Conservation (phyloP, 2,329 filamentous ascomycete genomes). For the Aspergillus melleus region DNA sequence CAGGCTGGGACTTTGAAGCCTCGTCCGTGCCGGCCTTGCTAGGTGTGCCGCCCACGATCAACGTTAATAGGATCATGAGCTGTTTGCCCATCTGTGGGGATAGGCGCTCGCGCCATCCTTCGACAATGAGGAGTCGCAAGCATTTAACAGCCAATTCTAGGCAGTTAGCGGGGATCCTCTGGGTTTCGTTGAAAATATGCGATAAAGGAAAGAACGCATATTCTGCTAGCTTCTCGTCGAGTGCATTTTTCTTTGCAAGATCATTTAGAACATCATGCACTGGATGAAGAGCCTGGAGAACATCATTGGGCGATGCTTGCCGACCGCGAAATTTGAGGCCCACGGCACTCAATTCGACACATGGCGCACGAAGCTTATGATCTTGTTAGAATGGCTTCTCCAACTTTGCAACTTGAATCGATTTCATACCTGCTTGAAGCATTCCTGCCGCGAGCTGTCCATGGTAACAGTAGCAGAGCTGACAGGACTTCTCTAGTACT, state of each 20-base stretch:
- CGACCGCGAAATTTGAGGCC: constrained; percentile 52
- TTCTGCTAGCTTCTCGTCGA: constrained; percentile 84
- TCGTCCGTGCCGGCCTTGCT: constrained; percentile 45
- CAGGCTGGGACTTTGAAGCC: constrained; percentile 46
- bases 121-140: constrained; percentile 68
- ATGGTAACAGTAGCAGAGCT: constrained; percentile 22
- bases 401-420: neutral
- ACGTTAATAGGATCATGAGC: constrained; percentile 78
- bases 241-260: constrained; percentile 40
- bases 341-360: constrained; percentile 58
- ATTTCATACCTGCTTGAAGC: constrained; percentile 41
- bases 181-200: constrained; percentile 76
- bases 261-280: constrained; percentile 42
- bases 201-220: constrained; percentile 94
- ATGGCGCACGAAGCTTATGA: constrained; percentile 56
- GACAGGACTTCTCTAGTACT: neutral
- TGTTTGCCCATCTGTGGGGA: constrained; percentile 75
- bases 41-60: constrained; percentile 74
- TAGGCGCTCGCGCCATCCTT: constrained; percentile 77
- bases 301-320: constrained; percentile 45
- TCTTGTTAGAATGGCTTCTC: constrained; percentile 19
- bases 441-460: constrained; percentile 41
- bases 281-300: constrained; percentile 50
- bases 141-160: constrained; percentile 77
- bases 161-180: constrained; percentile 65